Base-by-base conservation (phyloP, 495 filamentous ascomycete species). In the Echria macrotheca region DNA sequence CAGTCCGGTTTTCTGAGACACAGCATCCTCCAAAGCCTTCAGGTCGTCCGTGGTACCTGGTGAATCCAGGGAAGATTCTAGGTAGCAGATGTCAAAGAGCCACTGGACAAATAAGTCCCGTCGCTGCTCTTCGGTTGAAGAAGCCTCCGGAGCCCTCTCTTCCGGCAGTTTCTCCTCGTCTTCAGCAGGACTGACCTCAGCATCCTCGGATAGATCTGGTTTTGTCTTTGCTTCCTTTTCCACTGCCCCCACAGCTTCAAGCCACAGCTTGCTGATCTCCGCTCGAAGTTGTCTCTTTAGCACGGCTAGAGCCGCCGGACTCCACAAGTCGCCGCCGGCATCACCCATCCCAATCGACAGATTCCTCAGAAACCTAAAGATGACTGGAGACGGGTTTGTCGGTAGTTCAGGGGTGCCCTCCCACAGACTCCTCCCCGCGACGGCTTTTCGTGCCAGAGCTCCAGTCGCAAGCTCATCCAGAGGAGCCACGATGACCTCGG, bases 291-390 rank as follows among this genome's bases (percentile, higher is more conserved):
- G 47, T 7, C 51, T 48, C 67, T 91, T 94, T 36, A 97, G 56
- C 2, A 71, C 69, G 7, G 57, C 54, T 0, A 89, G 78, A 0
- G 86, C 86, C 2, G 73, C 76, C 2, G 81, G 77, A 47, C 83
- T 91, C 93, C 93, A 98, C 7, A 97, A 63, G 57, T 97, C 93
- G 25, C 70, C 67, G 1, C 93, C 93, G 8, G 71, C 69, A 10
- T 71, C 67, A 28, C 75, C 75, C 89, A 98, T 94, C 1, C 74
- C 68, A 29, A 67, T 64, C 7, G 77, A 70, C 19, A 96, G 57
- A 25, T 73, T 76, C 23, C 82, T 78, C 33, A 96, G 60, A 44
- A 91, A 85, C 51, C 77, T 78, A 63, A 96, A 94, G 2, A 82
- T 77, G 22, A 75, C 73, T 0, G 87, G 82, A 1, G 89, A 90